Percentiles rank a stretch among this genome's conserved stretches.
Conservation (phyloP, 2,329 filamentous ascomycete species). For the Phaeoacremonium minimum region DNA sequence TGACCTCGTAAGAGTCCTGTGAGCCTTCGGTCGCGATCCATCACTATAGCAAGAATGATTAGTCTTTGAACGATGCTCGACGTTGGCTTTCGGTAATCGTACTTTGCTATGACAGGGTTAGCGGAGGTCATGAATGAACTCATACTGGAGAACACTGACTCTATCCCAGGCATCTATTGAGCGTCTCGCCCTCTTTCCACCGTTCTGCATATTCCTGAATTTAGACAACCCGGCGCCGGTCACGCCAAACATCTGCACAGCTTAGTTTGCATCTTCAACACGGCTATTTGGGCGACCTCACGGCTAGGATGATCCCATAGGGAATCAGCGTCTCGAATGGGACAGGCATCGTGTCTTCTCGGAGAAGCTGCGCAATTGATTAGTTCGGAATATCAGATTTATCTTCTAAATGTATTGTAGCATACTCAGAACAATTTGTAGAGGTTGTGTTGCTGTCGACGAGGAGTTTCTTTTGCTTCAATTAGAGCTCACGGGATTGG, state of each 20-base stretch:
- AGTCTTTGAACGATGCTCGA: too few species aligned
- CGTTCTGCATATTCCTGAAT: slow-evolving; percentile 54
- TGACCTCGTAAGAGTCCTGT: slow-evolving; percentile 57
- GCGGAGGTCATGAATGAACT: slow-evolving; percentile 8
- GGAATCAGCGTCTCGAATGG: slow-evolving; percentile 62
- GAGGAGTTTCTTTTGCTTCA: too few species aligned
- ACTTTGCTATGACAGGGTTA: slow-evolving; percentile 48
- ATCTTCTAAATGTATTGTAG: slow-evolving; percentile 1
- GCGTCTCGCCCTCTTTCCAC: slow-evolving; percentile 56
- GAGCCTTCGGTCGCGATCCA: slow-evolving; percentile 59
- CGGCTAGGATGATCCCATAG: slow-evolving; percentile 59
- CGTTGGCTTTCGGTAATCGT: slow-evolving; percentile 17
- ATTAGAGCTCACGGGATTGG: too few species aligned
- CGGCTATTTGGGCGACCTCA: slow-evolving; percentile 29
- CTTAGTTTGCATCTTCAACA: slow-evolving; percentile 6
- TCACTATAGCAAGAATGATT: slow-evolving; percentile 52
- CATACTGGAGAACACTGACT: slow-evolving; percentile 27
- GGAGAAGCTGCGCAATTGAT: slow-evolving; percentile 10
- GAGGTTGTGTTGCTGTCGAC: too few species aligned
- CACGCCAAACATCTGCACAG: slow-evolving; percentile 56
- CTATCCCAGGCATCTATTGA: slow-evolving; percentile 61
- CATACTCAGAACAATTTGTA: too few species aligned
- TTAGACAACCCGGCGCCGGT: slow-evolving; percentile 54
- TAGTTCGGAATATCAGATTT: slow-evolving; percentile 2
- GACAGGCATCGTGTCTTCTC: slow-evolving; percentile 47